Evolutionary conservation across 2,329 filamentous ascomycete species (phyloP).

Genomic region (Sclerotinia spermophila): DNA sequence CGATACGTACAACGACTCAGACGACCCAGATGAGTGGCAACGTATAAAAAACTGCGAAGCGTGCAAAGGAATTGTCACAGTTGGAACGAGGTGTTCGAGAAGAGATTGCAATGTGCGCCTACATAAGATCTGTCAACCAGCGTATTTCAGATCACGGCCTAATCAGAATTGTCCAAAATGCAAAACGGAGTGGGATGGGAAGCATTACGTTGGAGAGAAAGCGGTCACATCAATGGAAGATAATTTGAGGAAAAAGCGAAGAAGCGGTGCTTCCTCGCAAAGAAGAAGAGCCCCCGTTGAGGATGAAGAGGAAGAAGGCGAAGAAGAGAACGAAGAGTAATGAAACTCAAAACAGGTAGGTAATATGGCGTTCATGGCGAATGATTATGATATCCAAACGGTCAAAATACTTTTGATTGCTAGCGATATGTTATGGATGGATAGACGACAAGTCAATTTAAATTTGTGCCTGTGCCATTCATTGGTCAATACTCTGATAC

Average conservation of each 20-base stretch:
- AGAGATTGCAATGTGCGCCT: conserved; percentile 65
- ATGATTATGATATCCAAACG: background rate
- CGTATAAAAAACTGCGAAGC: conserved; percentile 84
- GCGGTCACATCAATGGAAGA: conserved; percentile 36
- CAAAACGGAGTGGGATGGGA: conserved; percentile 46
- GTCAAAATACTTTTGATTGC: background rate
- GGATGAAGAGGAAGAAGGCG: conserved; percentile 20
- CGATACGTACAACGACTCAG: conserved; percentile 83
- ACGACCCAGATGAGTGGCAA: conserved; percentile 57
- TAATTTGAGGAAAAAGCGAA: conserved; percentile 35
- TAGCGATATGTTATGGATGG: background rate
- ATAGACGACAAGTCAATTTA: background rate
- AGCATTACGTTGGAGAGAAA: conserved; percentile 37
- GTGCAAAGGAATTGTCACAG: conserved; percentile 84
- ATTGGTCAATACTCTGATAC: background rate
- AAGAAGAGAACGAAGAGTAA: conserved; percentile 16
- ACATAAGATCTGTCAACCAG: conserved; percentile 72
- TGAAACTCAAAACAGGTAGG: background rate
- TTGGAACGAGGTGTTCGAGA: conserved; percentile 72
- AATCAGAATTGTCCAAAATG: conserved; percentile 64
- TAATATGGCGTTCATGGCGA: conserved; percentile 2
- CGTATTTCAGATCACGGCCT: conserved; percentile 61
- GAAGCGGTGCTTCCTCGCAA: conserved; percentile 26
- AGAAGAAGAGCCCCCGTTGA: conserved; percentile 21
- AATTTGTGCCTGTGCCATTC: background rate